These are phyloP conservation scores for Dentipellis fragilis DNA, from an alignment of 768 basidiomycete genomes.

Conservation along the genomic window DNA sequence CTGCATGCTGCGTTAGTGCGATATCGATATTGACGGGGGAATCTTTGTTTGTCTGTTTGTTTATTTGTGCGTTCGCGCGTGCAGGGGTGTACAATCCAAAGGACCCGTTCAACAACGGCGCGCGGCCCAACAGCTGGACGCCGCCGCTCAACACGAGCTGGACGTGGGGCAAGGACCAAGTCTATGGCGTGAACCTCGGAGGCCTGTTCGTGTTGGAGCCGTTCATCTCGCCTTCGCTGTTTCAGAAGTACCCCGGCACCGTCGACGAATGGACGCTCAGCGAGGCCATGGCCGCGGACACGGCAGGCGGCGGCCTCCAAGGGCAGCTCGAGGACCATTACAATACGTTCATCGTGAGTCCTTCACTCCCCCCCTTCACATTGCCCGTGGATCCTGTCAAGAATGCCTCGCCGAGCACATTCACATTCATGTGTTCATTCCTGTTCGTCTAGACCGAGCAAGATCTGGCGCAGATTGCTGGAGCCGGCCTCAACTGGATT, in stretches of 20 bases:
- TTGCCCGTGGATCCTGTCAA: background rate
- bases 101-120: slow-evolving; percentile 69
- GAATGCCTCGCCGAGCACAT: background rate
- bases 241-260: slow-evolving; percentile 48
- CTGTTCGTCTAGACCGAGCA: slow-evolving; percentile 56
- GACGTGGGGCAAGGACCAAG: slow-evolving; percentile 53
- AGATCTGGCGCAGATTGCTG: slow-evolving; percentile 85
- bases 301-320: slow-evolving; percentile 38
- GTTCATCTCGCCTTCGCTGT: slow-evolving; percentile 61
- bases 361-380: background rate
- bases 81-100: slow-evolving; percentile 63
- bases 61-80: background rate
- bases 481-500: slow-evolving; percentile 81
- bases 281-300: slow-evolving; percentile 53
- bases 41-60: background rate
- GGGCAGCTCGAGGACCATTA: slow-evolving; percentile 69
- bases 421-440: background rate
- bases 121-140: slow-evolving; percentile 71
- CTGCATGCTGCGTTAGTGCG: background rate
- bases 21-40: background rate
- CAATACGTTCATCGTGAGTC: slow-evolving; percentile 70
- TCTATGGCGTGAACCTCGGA: slow-evolving; percentile 64
- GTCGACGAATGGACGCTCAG: slow-evolving; percentile 71
- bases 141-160: slow-evolving; percentile 73
- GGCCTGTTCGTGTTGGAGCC: slow-evolving; percentile 78